Conservation (phyloP, 768 basidiomycete species). For the Hortiboletus campestris region DNA sequence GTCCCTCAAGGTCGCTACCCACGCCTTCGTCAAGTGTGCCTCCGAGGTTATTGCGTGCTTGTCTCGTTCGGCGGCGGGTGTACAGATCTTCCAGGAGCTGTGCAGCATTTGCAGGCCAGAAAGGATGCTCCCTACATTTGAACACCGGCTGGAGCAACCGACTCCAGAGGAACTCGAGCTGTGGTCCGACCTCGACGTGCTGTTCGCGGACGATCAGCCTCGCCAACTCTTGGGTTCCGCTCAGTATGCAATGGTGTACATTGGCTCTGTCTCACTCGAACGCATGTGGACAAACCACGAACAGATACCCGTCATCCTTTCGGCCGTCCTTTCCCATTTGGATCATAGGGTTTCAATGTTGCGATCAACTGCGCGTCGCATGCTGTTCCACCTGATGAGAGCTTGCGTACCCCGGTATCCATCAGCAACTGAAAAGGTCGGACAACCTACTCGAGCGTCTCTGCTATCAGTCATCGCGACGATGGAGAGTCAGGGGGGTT, state of each 20-base stretch:
- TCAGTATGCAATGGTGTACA: conserved; percentile 85
- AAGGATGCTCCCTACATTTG: conserved; percentile 77
- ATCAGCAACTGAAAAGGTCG: conserved; percentile 59
- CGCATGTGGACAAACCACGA: conserved; percentile 72
- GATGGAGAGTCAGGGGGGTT: conserved; percentile 58
- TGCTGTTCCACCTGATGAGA: conserved; percentile 82
- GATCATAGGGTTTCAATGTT: conserved; percentile 74
- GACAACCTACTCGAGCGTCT: conserved; percentile 43
- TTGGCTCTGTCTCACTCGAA: conserved; percentile 73
- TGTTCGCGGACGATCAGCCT: conserved; percentile 69
- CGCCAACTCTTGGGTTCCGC: conserved; percentile 72
- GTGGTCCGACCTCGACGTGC: conserved; percentile 75
- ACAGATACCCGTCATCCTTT: conserved; percentile 72
- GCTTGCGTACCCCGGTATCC: conserved; percentile 80
- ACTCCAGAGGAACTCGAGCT: conserved; percentile 67
- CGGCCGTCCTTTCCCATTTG: conserved; percentile 76
- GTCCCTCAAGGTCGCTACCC: conserved; percentile 78
- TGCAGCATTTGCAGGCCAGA: conserved; percentile 81
- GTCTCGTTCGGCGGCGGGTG: conserved; percentile 71
- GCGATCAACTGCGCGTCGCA: conserved; percentile 66
- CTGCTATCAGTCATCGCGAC: conserved; percentile 50
- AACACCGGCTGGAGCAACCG: conserved; percentile 62
- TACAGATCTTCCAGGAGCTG: conserved; percentile 77
- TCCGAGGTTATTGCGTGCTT: conserved; percentile 82
- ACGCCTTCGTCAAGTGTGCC: conserved; percentile 74